A percentile compares a stretch with the other conserved stretches of the same genome.
Conservation (phyloP, 1,139 yeast genomes). For the Waltiozyma sp. region DNA sequence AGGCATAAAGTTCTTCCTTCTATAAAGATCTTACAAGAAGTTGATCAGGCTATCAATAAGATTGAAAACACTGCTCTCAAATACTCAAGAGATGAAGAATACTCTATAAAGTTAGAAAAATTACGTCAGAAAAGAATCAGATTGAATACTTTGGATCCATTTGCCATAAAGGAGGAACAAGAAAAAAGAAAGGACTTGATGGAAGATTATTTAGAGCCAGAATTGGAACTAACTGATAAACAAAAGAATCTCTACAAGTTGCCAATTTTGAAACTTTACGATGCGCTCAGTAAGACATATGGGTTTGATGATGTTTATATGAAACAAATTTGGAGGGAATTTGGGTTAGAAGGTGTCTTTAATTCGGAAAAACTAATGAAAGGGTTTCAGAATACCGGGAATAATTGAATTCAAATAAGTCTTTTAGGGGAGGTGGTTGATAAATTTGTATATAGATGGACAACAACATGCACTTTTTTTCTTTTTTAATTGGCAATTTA, state of each 20-base stretch:
- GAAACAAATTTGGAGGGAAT: background rate
- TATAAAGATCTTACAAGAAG: slow-evolving; percentile 2
- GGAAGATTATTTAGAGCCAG: slow-evolving; percentile 1
- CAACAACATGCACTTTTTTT: too few relatives aligned
- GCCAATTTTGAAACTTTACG: background rate
- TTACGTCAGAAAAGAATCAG: background rate
- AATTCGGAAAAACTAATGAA: background rate
- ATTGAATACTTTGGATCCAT: slow-evolving; percentile 6
- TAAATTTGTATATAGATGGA: too few relatives aligned
- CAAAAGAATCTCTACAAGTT: background rate
- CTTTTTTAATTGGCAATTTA: too few relatives aligned
- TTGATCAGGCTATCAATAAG: background rate
- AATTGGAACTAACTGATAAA: background rate
- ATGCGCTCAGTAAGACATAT: background rate
- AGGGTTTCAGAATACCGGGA: background rate
- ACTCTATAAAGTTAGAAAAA: slow-evolving; percentile 1
- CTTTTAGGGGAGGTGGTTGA: too few relatives aligned
- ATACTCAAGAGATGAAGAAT: background rate
- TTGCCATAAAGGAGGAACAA: slow-evolving; percentile 2
- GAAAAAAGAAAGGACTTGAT: slow-evolving; percentile 1
- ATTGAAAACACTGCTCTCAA: background rate
- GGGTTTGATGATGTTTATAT: background rate
- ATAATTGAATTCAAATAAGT: too few relatives aligned
- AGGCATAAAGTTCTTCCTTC: slow-evolving; percentile 7
- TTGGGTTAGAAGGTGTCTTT: background rate